These are phyloP conservation scores for Gaertneriomyces sp. DNA, from an alignment of 192 early-diverging fungal genomes.

Conservation along the genomic window DNA sequence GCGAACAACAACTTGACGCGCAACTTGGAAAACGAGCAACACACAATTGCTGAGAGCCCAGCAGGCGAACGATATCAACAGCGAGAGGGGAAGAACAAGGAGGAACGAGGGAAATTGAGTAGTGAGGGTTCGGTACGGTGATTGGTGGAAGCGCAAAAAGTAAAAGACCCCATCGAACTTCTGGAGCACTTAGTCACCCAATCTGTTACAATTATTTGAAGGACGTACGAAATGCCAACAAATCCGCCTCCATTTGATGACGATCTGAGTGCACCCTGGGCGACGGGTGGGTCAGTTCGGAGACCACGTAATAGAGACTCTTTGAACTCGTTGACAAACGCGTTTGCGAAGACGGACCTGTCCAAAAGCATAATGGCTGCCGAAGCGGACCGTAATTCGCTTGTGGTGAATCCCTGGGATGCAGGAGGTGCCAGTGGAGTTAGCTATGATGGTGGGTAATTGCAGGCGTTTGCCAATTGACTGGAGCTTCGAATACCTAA, in stretches of 20 bases:
- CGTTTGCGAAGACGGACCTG: constrained; percentile 5
- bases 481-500: neutral
- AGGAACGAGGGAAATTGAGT: too few species aligned
- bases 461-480: neutral
- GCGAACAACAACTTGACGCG: too few species aligned
- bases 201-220: too few species aligned
- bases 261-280: too few species aligned
- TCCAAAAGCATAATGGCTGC: constrained; percentile 5
- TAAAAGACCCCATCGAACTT: too few species aligned
- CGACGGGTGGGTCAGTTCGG: neutral
- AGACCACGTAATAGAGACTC: constrained; percentile 10
- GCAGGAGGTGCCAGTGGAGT: neutral
- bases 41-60: neutral
- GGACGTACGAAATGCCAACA: too few species aligned
- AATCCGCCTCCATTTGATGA: too few species aligned
- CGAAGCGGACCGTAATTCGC: constrained; percentile 9
- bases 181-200: too few species aligned
- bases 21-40: neutral
- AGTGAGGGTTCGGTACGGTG: too few species aligned
- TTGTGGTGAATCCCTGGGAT: constrained; percentile 22
- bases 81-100: too few species aligned
- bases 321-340: constrained; percentile 7
- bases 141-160: too few species aligned
- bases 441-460: constrained; percentile 5
- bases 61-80: neutral